phyloP scores from a whole-genome alignment of 2,329 filamentous ascomycete species.

The Coleophoma crateriformis region DNA sequence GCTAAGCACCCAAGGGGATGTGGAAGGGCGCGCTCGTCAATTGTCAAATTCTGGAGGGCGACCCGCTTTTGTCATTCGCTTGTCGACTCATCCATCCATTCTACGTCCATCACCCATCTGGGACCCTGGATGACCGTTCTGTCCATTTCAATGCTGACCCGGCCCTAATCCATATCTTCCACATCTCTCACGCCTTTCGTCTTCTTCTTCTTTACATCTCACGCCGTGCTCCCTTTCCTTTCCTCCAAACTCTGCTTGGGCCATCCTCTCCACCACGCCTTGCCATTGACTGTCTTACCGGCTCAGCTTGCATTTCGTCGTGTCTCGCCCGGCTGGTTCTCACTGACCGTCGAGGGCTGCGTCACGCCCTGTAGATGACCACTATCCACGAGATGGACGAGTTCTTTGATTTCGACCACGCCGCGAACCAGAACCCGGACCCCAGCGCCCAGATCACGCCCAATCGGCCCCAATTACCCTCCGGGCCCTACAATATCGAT shows the following conservation, averaged over 20 bases:
- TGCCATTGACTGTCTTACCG: slow-evolving; percentile 10
- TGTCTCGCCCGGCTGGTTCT: not conserved
- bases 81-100: not conserved
- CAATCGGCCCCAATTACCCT: slow-evolving; percentile 11
- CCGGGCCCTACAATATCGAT: slow-evolving; percentile 37
- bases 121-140: not conserved
- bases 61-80: not conserved
- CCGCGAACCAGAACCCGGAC: slow-evolving; percentile 21
- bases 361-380: slow-evolving; percentile 26
- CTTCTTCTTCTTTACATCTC: slow-evolving; percentile 7
- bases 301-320: not conserved
- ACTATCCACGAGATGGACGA: slow-evolving; percentile 48
- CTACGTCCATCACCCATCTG: too few species aligned
- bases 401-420: slow-evolving; percentile 58
- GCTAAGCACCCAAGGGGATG: slow-evolving; percentile 9
- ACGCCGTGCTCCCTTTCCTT: not conserved
- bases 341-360: not conserved
- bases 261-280: slow-evolving; percentile 4
- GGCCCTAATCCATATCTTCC: not conserved
- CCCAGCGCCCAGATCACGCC: too few species aligned
- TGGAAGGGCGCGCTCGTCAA: slow-evolving; percentile 19
- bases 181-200: slow-evolving; percentile 12
- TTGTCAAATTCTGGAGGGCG: slow-evolving; percentile 3
- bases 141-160: not conserved
- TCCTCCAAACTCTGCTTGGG: too few species aligned